Conservation (phyloP, 257 asterid species). For the Solanum ossicruentum region DNA sequence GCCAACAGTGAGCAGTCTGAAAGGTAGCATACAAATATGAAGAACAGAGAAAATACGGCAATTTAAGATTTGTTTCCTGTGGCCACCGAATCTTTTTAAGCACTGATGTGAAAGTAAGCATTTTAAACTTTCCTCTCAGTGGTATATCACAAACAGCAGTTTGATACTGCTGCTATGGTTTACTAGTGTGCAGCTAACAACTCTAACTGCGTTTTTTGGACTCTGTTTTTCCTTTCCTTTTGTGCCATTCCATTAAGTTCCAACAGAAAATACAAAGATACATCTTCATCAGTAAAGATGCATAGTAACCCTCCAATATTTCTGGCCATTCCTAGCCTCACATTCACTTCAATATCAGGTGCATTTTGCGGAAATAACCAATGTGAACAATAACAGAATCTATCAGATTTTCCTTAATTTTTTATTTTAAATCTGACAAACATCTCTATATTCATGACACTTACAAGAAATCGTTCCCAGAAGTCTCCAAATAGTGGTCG, state of each 20-base stretch:
- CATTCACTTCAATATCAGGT: no score
- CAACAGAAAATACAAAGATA: no score
- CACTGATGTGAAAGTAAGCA: neutral
- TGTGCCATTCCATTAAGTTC: neutral
- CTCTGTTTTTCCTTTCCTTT: neutral
- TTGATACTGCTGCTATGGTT: neutral
- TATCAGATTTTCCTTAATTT: neutral
- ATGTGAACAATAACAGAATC: no score
- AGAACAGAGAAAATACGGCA: neutral
- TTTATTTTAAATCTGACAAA: neutral
- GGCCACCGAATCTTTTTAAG: neutral
- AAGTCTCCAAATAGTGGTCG: constrained; percentile 95
- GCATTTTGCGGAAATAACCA: no score
- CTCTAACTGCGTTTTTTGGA: neutral
- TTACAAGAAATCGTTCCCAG: constrained; percentile 94
- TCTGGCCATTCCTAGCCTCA: no score
- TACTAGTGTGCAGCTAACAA: neutral
- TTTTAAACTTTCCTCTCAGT: neutral
- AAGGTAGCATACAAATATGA: neutral
- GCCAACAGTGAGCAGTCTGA: neutral
- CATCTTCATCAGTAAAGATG: no score
- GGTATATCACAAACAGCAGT: neutral
- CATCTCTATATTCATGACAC: constrained; percentile 10
- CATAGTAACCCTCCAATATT: no score
- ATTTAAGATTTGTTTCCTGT: neutral